Percentiles rank a stretch among this genome's conserved stretches.
These are phyloP conservation scores for Alternaria sp. DNA, from an alignment of 2,329 filamentous ascomycete genomes.

Conservation along the genomic window DNA sequence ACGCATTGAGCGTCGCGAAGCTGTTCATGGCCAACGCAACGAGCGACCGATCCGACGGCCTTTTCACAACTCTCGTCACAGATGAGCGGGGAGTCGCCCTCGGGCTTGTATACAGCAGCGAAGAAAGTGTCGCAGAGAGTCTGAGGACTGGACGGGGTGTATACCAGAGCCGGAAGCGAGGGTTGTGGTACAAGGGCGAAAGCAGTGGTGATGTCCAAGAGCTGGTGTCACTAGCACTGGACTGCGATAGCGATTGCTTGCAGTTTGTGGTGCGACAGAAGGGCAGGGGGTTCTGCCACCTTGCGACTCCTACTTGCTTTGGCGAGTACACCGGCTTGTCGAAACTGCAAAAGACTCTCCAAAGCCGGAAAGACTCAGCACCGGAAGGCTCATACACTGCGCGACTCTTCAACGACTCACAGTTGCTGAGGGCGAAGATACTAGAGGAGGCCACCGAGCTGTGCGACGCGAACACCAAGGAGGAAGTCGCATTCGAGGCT, in stretches of 20 bases:
- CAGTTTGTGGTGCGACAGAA: constrained; percentile 89
- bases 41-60: constrained; percentile 80
- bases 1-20: constrained; percentile 69
- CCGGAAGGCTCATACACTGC: constrained; percentile 93
- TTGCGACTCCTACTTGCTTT: constrained; percentile 91
- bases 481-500: constrained; percentile 91
- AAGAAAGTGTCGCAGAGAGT: constrained; percentile 87
- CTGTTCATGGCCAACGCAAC: constrained; percentile 77
- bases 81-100: constrained; percentile 85
- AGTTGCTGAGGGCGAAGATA: constrained; percentile 91
- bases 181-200: constrained; percentile 95
- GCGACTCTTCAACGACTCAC: constrained; percentile 87
- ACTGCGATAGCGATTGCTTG: constrained; percentile 93
- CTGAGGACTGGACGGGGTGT: constrained; percentile 82
- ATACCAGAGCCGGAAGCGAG: constrained; percentile 94
- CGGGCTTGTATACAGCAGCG: constrained; percentile 92
- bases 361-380: constrained; percentile 79
- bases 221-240: constrained; percentile 80
- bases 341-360: constrained; percentile 84
- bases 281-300: constrained; percentile 89
- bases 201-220: constrained; percentile 94
- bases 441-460: constrained; percentile 98
- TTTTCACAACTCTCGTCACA: constrained; percentile 89
- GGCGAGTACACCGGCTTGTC: constrained; percentile 82
- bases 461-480: constrained; percentile 80